Conservation (phyloP, 164 flowering plant species). For the Chloranthus sessilifolius region DNA sequence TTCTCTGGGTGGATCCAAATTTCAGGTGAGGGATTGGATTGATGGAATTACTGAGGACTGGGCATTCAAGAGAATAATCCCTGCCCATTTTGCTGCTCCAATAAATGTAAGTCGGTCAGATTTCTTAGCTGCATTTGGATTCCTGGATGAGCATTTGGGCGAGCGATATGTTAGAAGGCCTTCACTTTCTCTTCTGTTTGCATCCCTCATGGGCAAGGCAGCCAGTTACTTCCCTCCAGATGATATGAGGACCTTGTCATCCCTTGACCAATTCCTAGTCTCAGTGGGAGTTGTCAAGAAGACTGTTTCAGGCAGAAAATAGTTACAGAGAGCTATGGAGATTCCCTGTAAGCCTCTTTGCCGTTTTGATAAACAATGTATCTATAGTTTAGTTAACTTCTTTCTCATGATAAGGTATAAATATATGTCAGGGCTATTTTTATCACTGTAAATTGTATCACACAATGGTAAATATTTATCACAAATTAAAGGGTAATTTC, state of each 20-base stretch:
- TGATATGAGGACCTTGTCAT: slow-evolving; percentile 94
- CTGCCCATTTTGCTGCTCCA: slow-evolving; percentile 94
- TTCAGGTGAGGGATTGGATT: slow-evolving; percentile 85
- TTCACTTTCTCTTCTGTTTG: slow-evolving; percentile 64
- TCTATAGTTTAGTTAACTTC: background rate
- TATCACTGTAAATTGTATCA: background rate
- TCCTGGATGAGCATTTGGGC: slow-evolving; percentile 84
- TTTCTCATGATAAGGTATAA: background rate
- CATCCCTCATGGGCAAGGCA: slow-evolving; percentile 82
- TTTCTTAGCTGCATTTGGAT: slow-evolving; percentile 82
- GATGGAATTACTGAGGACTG: slow-evolving; percentile 70
- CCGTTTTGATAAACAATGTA: background rate
- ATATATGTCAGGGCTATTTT: background rate
- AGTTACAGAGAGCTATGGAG: slow-evolving; percentile 11
- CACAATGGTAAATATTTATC: background rate
- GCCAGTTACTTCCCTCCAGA: slow-evolving; percentile 97
- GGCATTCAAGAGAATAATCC: slow-evolving; percentile 88
- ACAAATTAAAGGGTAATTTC: background rate
- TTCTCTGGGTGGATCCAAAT: background rate
- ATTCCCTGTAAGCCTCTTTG: background rate
- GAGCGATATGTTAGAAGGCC: slow-evolving; percentile 65
- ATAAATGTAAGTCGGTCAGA: slow-evolving; percentile 76
- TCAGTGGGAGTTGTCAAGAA: slow-evolving; percentile 91
- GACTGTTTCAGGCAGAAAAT: slow-evolving; percentile 79
- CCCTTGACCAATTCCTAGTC: slow-evolving; percentile 88